A percentile compares a stretch with the other conserved stretches of the same genome.
These are phyloP conservation scores for Euphorbia lathyris DNA, from an alignment of 345 rosid species.

Conservation along the genomic window DNA sequence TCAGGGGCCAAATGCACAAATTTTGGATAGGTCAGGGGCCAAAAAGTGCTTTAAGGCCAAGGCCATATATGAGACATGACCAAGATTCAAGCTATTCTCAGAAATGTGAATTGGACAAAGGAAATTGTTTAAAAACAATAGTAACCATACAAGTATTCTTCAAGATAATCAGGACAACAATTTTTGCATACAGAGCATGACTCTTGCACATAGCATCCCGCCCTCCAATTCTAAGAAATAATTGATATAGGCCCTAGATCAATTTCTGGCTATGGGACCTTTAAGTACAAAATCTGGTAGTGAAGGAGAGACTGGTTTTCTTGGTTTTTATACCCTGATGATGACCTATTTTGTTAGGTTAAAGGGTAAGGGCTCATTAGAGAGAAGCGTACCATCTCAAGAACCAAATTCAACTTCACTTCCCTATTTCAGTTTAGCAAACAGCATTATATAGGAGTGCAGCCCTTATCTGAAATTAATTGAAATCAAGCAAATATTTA, in stretches of 20 bases:
- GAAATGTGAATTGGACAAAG: neutral
- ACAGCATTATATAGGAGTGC: no score
- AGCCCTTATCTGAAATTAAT: neutral
- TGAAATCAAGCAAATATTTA: no score
- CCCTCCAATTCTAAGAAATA: neutral
- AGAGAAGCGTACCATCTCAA: neutral
- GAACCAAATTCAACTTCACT: neutral
- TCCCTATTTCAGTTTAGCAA: neutral
- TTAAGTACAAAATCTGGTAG: neutral
- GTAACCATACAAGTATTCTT: neutral
- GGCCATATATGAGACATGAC: neutral
- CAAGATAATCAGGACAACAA: neutral
- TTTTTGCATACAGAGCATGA: neutral
- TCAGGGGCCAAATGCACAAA: no score
- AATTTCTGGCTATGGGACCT: neutral
- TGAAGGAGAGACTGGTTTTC: neutral
- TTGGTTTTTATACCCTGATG: neutral
- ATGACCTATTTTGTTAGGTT: neutral
- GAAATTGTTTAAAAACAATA: neutral
- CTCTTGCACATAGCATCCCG: neutral
- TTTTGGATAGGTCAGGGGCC: no score
- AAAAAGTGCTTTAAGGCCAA: neutral
- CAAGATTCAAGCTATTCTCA: neutral
- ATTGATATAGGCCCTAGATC: neutral
- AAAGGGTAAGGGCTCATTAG: neutral